Conservation (phyloP, 2,329 filamentous ascomycete genomes). For the Trichoderma sp. region DNA sequence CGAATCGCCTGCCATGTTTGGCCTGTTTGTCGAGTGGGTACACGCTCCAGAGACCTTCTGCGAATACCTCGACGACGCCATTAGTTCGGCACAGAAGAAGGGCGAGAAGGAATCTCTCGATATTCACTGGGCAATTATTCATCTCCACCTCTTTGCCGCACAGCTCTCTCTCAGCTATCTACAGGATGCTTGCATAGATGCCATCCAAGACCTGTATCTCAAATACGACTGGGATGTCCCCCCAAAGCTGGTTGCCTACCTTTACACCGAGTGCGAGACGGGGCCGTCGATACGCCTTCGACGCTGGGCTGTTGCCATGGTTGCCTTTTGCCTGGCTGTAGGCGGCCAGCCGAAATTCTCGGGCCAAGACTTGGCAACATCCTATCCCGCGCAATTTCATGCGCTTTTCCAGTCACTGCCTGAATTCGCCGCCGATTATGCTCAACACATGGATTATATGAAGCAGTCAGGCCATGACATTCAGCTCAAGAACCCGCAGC, state of each 20-base stretch:
- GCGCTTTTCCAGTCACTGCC: constrained; percentile 43
- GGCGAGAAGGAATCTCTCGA: constrained; percentile 33
- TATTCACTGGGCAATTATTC: constrained; percentile 55
- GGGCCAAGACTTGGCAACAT: constrained; percentile 29
- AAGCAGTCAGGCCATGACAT: constrained; percentile 47
- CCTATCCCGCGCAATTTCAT: constrained; percentile 38
- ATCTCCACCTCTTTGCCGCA: constrained; percentile 56
- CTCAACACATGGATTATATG: constrained; percentile 52
- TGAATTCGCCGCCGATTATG: constrained; percentile 50
- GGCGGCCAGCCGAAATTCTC: constrained; percentile 30
- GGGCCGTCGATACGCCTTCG: constrained; percentile 50
- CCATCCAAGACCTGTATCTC: constrained; percentile 57
- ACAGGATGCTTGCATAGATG: constrained; percentile 57
- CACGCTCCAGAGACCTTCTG: constrained; percentile 44
- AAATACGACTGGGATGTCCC: constrained; percentile 57
- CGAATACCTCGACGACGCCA: constrained; percentile 41
- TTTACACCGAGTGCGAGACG: constrained; percentile 53
- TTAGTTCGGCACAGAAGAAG: constrained; percentile 32
- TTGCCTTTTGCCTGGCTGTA: constrained; percentile 51
- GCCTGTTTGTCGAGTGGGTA: constrained; percentile 52
- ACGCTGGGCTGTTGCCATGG: constrained; percentile 59
- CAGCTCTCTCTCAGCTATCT: constrained; percentile 47
- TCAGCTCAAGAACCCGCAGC: constrained; percentile 58
- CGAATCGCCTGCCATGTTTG: constrained; percentile 51
- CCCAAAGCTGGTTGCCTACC: constrained; percentile 47